Evolutionary conservation across 2,329 filamentous ascomycete species (phyloP), one percentile per base, ranked within the genome.

Genomic region (Aspergillus awamori): DNA sequence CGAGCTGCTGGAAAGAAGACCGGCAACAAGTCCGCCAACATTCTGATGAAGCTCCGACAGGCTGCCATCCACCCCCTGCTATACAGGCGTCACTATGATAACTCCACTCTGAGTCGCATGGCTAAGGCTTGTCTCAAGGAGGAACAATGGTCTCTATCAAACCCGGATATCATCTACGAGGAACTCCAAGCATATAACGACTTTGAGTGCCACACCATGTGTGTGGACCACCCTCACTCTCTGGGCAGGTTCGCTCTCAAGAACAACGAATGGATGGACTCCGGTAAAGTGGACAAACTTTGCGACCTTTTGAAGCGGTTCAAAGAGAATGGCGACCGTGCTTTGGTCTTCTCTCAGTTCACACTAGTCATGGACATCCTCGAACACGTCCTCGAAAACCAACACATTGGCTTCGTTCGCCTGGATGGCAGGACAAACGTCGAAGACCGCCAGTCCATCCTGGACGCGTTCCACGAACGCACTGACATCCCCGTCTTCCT

Each of bases 311-410:
- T 99, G 1, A 80, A 83, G 10, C 78, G 83, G 13, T 97, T 92
- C 77, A 88, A 89, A 66, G 80, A 84, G 62, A 93, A 92, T 56
- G 94, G 93, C 3, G 93, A 97, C 74, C 89, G 94, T 4, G 89
- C 91, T 0, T 84, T 99, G 2, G 87, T 99, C 24, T 99, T 99
- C 79, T 96, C 90, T 49, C 93, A 97, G 69, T 99, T 98, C 76
- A 92, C 92, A 6, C 89, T 92, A 66, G 89, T 97, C 58, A 90
- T 98, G 77, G 91, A 97, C 75, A 93, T 99, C 59, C 83, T 99
- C 0, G 89, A 93, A 65, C 87, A 91, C 69, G 92, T 96, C 0
- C 83, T 99, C 8, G 86, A 90, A 53, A 87, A 87, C 0, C 82
- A 91, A 15, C 82, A 83, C 28, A 89, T 98, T 62, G 82, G 85